Conservation (phyloP, 371 early-diverging fungal species). For the Zychaea mexicana region DNA sequence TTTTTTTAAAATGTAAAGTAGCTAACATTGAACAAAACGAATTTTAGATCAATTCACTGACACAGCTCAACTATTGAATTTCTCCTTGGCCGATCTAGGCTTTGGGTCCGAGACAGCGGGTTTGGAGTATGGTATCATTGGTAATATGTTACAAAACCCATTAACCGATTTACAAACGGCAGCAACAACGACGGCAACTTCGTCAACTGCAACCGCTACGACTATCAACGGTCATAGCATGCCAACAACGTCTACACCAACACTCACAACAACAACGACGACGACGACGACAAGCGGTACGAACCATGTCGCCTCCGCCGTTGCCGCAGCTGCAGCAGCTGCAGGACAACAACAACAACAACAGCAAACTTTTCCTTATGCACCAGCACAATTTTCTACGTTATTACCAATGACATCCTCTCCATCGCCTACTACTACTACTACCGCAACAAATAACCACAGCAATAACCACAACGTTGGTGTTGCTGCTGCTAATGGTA, state of each 20-base stretch:
- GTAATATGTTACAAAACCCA: slow-evolving; percentile 41
- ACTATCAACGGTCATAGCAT: too few species aligned
- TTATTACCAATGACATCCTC: not conserved
- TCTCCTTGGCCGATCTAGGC: slow-evolving; percentile 40
- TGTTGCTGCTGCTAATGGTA: not conserved
- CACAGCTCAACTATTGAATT: slow-evolving; percentile 7
- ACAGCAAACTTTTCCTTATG: not conserved
- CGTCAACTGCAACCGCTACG: not conserved
- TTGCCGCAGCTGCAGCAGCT: too few species aligned
- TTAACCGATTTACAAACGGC: not conserved
- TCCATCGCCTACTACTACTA: not conserved
- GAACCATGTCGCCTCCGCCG: too few species aligned
- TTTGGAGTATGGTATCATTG: slow-evolving; percentile 46
- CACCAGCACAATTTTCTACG: not conserved
- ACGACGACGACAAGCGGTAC: not conserved
- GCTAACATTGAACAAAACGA: not conserved
- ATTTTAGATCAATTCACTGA: slow-evolving; percentile 5
- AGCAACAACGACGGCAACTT: not conserved
- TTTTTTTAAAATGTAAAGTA: too few species aligned
- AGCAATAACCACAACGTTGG: not conserved
- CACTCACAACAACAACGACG: not conserved
- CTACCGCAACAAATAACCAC: not conserved
- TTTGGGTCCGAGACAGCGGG: slow-evolving; percentile 52
- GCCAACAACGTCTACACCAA: too few species aligned
- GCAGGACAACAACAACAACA: not conserved